A percentile compares a stretch with the other conserved stretches of the same genome.
Conservation (phyloP, 2,329 filamentous ascomycete genomes). For the Sphaerulina populicola region DNA sequence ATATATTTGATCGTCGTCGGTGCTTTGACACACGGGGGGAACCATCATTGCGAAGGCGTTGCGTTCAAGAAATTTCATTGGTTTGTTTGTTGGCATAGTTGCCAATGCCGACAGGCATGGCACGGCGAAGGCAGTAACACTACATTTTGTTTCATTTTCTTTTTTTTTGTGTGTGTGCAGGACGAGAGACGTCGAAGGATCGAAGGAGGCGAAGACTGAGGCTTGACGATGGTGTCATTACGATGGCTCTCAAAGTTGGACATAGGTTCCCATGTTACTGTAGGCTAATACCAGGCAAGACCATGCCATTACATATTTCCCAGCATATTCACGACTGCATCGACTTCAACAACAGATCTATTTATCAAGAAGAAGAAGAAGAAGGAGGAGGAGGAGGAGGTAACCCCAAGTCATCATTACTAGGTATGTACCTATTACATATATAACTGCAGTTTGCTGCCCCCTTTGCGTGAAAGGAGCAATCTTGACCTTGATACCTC, state of each 20-base stretch:
- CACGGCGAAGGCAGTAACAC: conserved; percentile 5
- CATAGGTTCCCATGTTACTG: conserved; percentile 1
- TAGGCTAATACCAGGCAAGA: conserved; percentile 12
- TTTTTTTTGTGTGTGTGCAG: too few species aligned
- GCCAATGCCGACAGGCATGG: conserved; percentile 8
- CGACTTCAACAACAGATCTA: neutral
- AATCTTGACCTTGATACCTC: neutral
- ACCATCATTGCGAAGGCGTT: conserved; percentile 15
- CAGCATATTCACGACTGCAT: neutral
- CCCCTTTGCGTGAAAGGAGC: neutral
- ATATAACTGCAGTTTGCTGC: neutral
- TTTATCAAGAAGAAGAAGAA: too few species aligned
- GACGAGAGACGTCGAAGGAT: conserved; percentile 2
- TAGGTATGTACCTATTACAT: too few species aligned
- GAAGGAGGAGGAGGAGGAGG: too few species aligned
- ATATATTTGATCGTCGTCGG: conserved; percentile 4
- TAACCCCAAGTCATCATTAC: too few species aligned
- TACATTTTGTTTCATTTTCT: conserved; percentile 6
- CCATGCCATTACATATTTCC: conserved; percentile 2
- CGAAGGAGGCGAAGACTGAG: conserved; percentile 3
- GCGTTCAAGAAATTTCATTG: conserved; percentile 10
- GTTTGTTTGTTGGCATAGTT: neutral
- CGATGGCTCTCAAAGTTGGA: conserved; percentile 9
- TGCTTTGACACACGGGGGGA: conserved; percentile 10
- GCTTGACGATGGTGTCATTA: conserved; percentile 8